Evolutionary conservation across 176 grass and related monocot species (phyloP), one percentile per base, ranked within the genome.

Genomic region (Triticum timopheevii): DNA sequence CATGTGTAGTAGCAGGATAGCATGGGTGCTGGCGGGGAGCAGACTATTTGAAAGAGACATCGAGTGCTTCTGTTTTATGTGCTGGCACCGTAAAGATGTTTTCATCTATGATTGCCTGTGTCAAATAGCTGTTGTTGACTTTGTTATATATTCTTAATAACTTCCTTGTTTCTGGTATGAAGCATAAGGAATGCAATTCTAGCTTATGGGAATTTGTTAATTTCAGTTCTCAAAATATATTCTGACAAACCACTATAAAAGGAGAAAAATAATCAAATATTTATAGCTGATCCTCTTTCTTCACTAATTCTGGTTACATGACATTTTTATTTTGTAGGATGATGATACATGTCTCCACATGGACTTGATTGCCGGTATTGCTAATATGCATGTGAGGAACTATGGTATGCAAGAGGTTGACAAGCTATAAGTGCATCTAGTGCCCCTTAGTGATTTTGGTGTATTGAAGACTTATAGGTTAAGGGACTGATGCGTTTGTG

Each of bases 321-420:
- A 24, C 2, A 28, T 13, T 38, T 66, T 83, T 12, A 12, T 79
- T 86, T 82, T 75, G 72, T 91, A 95, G 93, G 93, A 97, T 84
- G 93, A 93, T 83, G 95, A 92, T 69, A 92, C 85, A 66, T 95
- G 93, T 80, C 93, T 88, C 65, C 93, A 98, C 50, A 93, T 92
- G 85, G 95, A 98, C 35, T 86, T 98, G 31, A 93, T 98, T 80
- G 66, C 91, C 71, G 89, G 95, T 16, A 68, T 95, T 78, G 93
- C 93, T 68, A 98, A 98, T 78, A 93, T 95, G 93, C 89, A 93
- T 42, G 93, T 91, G 12, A 92, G 91, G 65, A 98, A 98, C 83
- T 97, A 95, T 28, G 69, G 87, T 66, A 97, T 95, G 30, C 89
- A 68, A 68, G 92, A 91, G 77, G 89, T 95, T 8, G 92, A 95